A percentile compares a stretch with the other conserved stretches of the same genome.
Conservation (phyloP, 495 filamentous ascomycete species). For the Talaromyces thailandensis region DNA sequence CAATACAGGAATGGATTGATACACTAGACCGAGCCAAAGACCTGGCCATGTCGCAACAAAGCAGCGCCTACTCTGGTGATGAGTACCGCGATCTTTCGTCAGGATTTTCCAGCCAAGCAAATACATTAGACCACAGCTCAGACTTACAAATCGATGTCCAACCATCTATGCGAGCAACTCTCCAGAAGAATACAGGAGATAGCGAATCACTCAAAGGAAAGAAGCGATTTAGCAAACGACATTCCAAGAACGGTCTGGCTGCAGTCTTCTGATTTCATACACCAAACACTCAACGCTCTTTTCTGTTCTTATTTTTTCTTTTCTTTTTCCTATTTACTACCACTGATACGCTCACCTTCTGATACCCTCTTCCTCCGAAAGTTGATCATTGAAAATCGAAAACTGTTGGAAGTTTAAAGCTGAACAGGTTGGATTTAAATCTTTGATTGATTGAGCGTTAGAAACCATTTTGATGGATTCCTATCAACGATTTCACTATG, state of each 20-base stretch:
- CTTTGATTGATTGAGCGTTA: conserved; percentile 1
- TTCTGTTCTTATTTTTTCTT: background rate
- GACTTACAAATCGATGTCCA: conserved; percentile 27
- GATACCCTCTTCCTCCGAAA: conserved; percentile 5
- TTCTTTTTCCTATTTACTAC: conserved; percentile 5
- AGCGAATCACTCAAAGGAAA: conserved; percentile 51
- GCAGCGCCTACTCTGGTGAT: conserved; percentile 57
- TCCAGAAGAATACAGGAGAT: conserved; percentile 41
- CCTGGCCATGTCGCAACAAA: conserved; percentile 62
- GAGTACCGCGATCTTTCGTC: conserved; percentile 67
- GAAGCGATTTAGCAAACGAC: conserved; percentile 81
- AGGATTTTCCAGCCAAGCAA: conserved; percentile 63
- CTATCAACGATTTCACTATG: background rate
- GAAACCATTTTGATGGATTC: background rate
- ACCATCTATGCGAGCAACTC: conserved; percentile 32
- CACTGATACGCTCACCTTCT: background rate
- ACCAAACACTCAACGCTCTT: background rate
- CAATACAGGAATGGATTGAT: conserved; percentile 81
- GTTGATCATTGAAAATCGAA: background rate
- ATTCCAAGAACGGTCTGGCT: conserved; percentile 82
- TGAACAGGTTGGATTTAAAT: background rate
- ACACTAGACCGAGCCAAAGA: conserved; percentile 73
- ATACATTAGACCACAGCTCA: conserved; percentile 55
- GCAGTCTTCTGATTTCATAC: conserved; percentile 54
- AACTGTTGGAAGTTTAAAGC: background rate